Evolutionary conservation across 129 eudicot species (phyloP).

Genomic region (Artemisia annua): DNA sequence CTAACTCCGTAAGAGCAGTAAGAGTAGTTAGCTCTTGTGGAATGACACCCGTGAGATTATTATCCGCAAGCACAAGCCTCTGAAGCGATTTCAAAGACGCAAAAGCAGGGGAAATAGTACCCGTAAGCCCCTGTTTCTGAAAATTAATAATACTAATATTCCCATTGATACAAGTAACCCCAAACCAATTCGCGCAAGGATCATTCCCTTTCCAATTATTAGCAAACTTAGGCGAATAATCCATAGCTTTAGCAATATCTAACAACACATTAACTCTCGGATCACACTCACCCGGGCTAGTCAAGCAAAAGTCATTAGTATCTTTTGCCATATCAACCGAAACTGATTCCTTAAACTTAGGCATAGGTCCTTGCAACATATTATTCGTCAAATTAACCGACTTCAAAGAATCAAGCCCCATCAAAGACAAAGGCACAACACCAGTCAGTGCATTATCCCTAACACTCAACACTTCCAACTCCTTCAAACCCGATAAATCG

Average conservation of each 20-base stretch:
- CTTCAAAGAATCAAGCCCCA: slow-evolving; percentile 58
- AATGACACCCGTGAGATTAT: slow-evolving; percentile 74
- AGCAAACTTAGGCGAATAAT: slow-evolving; percentile 65
- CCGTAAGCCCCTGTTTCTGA: slow-evolving; percentile 67
- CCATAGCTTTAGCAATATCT: slow-evolving; percentile 56
- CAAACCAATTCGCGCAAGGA: slow-evolving; percentile 88
- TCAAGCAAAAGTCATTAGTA: slow-evolving; percentile 76
- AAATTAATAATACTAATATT: slow-evolving; percentile 76
- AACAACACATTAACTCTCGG: slow-evolving; percentile 66
- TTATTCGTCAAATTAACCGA: slow-evolving; percentile 86
- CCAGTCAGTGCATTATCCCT: slow-evolving; percentile 85
- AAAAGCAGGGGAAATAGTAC: slow-evolving; percentile 69
- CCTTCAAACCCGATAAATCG: slow-evolving; percentile 74
- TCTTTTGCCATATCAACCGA: slow-evolving; percentile 56
- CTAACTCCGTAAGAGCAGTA: slow-evolving; percentile 60
- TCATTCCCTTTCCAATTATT: slow-evolving; percentile 84
- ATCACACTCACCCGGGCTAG: slow-evolving; percentile 79
- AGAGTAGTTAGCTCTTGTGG: slow-evolving; percentile 77
- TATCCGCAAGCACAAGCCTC: slow-evolving; percentile 75
- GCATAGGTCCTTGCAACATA: slow-evolving; percentile 86
- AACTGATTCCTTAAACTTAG: slow-evolving; percentile 57
- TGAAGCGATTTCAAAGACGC: slow-evolving; percentile 72
- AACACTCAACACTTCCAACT: slow-evolving; percentile 60
- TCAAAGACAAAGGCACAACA: slow-evolving; percentile 64
- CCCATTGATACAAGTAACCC: slow-evolving; percentile 71